Conservation (phyloP, 176 grass and related monocot species). For the Saccharum spontaneum region DNA sequence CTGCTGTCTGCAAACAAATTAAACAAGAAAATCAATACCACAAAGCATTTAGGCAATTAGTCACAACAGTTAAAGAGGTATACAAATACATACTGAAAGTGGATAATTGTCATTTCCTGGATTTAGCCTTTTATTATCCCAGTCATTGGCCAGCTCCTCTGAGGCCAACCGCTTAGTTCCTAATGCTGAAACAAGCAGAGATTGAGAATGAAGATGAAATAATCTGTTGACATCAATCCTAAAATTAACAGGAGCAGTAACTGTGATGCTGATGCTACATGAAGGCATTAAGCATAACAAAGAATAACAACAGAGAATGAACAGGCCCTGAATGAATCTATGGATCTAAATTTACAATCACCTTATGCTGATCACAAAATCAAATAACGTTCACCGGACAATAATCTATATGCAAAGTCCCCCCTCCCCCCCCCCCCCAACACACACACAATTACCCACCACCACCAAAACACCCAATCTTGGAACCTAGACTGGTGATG, state of each 20-base stretch:
- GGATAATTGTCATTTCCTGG: conserved; percentile 65
- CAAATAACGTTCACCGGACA: not conserved
- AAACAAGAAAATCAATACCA: conserved; percentile 31
- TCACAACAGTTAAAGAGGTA: not conserved
- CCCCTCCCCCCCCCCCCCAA: not conserved
- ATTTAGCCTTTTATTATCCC: conserved; percentile 93
- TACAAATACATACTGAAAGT: conserved; percentile 45
- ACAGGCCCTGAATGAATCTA: not conserved
- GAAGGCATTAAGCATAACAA: conserved; percentile 2
- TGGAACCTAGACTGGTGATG: not conserved
- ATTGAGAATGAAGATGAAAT: not conserved
- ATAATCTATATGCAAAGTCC: not conserved
- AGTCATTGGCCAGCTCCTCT: conserved; percentile 73
- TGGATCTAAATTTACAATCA: not conserved
- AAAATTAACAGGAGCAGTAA: not conserved
- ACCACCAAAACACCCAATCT: not conserved
- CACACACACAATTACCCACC: not conserved
- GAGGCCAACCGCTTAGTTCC: conserved; percentile 84
- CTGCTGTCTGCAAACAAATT: conserved; percentile 39
- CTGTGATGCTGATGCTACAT: not conserved
- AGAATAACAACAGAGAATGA: not conserved
- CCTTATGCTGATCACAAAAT: not conserved
- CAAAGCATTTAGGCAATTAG: conserved; percentile 19
- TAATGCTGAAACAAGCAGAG: conserved; percentile 59
- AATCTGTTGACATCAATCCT: not conserved